Evolutionary conservation across 1,284 basidiomycete species (phyloP).

Genomic region (Boletus hoseneyae): DNA sequence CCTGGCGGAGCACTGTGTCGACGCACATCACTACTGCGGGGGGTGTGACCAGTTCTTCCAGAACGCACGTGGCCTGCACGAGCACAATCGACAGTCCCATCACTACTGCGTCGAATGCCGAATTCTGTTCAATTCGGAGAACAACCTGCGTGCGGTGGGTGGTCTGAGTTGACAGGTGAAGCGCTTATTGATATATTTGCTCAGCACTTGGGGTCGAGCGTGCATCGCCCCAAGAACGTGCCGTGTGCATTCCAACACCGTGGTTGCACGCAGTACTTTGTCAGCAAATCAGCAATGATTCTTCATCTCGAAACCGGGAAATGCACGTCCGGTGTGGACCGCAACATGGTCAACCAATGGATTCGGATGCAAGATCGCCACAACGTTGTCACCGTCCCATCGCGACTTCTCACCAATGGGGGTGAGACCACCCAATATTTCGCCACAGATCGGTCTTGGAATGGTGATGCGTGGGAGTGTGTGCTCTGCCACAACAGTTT

Average conservation of each 20-base stretch:
- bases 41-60: slow-evolving; percentile 41
- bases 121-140: slow-evolving; percentile 39
- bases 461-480: slow-evolving; percentile 48
- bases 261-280: slow-evolving; percentile 40
- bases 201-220: slow-evolving; percentile 40
- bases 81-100: slow-evolving; percentile 50
- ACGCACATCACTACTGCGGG: slow-evolving; percentile 41
- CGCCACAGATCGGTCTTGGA: slow-evolving; percentile 46
- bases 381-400: slow-evolving; percentile 36
- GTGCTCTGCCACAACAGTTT: slow-evolving; percentile 47
- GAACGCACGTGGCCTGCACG: slow-evolving; percentile 36
- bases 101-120: slow-evolving; percentile 46
- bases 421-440: slow-evolving; percentile 19
- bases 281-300: slow-evolving; percentile 43
- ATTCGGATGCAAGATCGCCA: slow-evolving; percentile 34
- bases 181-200: not conserved
- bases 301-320: slow-evolving; percentile 46
- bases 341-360: slow-evolving; percentile 33
- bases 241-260: slow-evolving; percentile 36
- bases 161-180: not conserved
- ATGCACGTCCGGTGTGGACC: slow-evolving; percentile 39
- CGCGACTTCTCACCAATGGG: slow-evolving; percentile 33
- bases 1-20: slow-evolving; percentile 34
- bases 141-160: slow-evolving; percentile 31
- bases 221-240: slow-evolving; percentile 37